Conservation (phyloP, 208 protist genomes). For the Blechomonas ayalai region DNA sequence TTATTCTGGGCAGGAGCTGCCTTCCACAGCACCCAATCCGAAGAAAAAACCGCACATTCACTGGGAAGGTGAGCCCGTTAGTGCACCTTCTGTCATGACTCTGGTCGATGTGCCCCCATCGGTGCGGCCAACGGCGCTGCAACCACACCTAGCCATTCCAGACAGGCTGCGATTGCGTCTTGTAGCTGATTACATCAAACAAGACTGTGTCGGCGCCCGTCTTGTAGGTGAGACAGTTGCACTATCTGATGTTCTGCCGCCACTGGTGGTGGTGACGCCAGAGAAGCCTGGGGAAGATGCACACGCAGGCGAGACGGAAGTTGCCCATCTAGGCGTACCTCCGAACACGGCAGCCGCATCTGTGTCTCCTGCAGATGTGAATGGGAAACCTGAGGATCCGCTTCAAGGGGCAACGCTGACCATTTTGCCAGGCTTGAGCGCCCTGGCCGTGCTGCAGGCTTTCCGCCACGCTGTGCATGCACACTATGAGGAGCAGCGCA, state of each 20-base stretch:
- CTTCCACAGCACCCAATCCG: neutral
- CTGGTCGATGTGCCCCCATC: too few relatives aligned
- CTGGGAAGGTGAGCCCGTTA: too few relatives aligned
- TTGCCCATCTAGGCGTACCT: neutral
- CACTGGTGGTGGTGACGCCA: neutral
- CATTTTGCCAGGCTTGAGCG: conserved; percentile 22
- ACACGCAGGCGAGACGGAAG: neutral
- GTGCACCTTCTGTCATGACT: too few relatives aligned
- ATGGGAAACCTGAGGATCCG: neutral
- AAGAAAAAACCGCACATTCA: too few relatives aligned
- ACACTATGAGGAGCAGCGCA: conserved; percentile 37
- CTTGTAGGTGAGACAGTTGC: conserved; percentile 23
- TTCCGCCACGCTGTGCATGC: conserved; percentile 38
- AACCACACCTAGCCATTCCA: conserved; percentile 54
- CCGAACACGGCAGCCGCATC: neutral
- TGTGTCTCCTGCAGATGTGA: neutral
- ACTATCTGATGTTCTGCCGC: neutral
- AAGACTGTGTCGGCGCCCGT: conserved; percentile 38
- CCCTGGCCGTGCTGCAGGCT: conserved; percentile 29
- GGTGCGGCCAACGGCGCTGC: conserved; percentile 49
- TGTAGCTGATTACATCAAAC: conserved; percentile 51
- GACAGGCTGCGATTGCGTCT: conserved; percentile 39
- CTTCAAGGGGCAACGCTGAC: conserved; percentile 3
- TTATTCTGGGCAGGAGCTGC: too few relatives aligned
- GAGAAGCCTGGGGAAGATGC: neutral